phyloP scores from a whole-genome alignment of 1,284 basidiomycete genomes.

The Cryptococcus neoformans region DNA sequence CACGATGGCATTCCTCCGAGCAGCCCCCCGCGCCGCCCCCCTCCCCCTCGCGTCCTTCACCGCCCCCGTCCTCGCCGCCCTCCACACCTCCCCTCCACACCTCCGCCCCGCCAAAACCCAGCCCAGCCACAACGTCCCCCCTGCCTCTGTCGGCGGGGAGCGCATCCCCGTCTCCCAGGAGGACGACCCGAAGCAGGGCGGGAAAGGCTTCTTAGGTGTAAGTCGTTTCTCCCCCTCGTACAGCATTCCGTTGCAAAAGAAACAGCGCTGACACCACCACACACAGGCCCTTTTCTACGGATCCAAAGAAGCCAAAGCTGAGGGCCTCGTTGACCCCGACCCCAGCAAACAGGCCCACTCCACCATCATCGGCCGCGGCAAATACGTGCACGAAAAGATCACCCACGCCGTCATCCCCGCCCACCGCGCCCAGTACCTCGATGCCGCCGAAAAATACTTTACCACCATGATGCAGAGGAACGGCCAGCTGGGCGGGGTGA shows the following conservation, averaged over 20 bases:
- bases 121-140: too few relatives aligned
- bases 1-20: too few relatives aligned
- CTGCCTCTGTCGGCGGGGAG: too few relatives aligned
- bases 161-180: neutral
- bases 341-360: slow-evolving; percentile 60
- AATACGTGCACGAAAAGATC: slow-evolving; percentile 76
- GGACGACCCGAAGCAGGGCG: slow-evolving; percentile 27
- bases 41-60: too few relatives aligned
- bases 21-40: too few relatives aligned
- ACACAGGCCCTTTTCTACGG: slow-evolving; percentile 62
- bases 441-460: slow-evolving; percentile 79
- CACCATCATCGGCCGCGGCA: slow-evolving; percentile 75
- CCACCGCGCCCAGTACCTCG: slow-evolving; percentile 73
- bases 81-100: too few relatives aligned
- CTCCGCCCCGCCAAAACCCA: too few relatives aligned
- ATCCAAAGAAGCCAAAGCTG: slow-evolving; percentile 76
- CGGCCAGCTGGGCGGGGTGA: slow-evolving; percentile 64
- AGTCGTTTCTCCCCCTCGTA: slow-evolving; percentile 7
- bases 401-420: slow-evolving; percentile 81
- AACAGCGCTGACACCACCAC: slow-evolving; percentile 1
- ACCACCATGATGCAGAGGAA: slow-evolving; percentile 61
- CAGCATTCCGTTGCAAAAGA: neutral
- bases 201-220: slow-evolving; percentile 32
- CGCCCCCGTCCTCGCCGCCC: too few relatives aligned
- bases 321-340: slow-evolving; percentile 65